Percentiles rank a stretch among this genome's conserved stretches.
These are phyloP conservation scores for Pichia kudriavzevii DNA, from an alignment of 1,139 yeast genomes.

Conservation along the genomic window DNA sequence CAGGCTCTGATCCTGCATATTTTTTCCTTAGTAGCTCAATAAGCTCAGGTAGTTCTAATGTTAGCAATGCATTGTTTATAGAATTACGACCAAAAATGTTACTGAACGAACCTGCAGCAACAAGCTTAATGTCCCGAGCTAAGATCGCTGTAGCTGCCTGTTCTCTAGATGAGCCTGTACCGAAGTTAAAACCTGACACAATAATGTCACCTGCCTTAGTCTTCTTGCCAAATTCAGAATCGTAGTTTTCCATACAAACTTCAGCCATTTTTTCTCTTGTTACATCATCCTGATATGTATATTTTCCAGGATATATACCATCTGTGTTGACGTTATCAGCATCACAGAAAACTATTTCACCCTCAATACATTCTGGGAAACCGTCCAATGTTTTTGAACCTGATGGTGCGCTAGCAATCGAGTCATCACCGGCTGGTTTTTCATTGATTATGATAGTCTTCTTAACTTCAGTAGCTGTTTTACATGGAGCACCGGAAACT, in stretches of 20 bases:
- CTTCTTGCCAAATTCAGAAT: conserved; percentile 72
- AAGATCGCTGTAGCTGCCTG: conserved; percentile 97
- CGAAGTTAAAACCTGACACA: conserved; percentile 89
- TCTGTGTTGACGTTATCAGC: conserved; percentile 98
- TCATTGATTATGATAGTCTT: conserved; percentile 38
- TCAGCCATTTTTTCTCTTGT: conserved; percentile 93
- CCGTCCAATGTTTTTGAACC: conserved; percentile 46
- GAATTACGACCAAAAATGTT: conserved; percentile 94
- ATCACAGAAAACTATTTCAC: conserved; percentile 90
- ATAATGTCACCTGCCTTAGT: conserved; percentile 85
- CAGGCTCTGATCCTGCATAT: conserved; percentile 46
- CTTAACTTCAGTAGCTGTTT: conserved; percentile 39
- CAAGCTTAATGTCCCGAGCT: conserved; percentile 87
- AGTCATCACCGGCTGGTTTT: conserved; percentile 28
- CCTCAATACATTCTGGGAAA: conserved; percentile 80
- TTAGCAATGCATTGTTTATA: conserved; percentile 88
- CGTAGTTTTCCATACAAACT: conserved; percentile 99
- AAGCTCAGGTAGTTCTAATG: conserved; percentile 86
- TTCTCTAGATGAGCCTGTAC: conserved; percentile 98
- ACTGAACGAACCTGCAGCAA: conserved; percentile 96
- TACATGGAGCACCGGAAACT: conserved; percentile 50
- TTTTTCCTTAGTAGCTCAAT: conserved; percentile 67
- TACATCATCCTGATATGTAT: conserved; percentile 96
- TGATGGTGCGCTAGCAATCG: conserved; percentile 45
- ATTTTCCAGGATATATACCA: conserved; percentile 97